These are phyloP conservation scores for Clitocybe nebularis DNA, from an alignment of 1,284 basidiomycete species.

Conservation along the genomic window DNA sequence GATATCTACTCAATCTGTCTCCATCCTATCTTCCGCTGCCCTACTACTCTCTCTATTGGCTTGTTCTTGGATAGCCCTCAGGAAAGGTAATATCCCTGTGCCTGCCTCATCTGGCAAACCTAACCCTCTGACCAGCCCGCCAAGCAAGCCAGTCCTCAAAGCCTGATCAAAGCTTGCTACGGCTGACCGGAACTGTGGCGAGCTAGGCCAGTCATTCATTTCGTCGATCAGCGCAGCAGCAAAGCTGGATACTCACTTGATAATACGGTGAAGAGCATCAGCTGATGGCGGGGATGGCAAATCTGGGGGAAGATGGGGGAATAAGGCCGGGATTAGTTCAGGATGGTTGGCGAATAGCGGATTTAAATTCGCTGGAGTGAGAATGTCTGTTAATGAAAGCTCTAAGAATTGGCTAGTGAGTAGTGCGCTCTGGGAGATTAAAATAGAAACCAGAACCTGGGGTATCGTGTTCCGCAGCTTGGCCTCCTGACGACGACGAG, in stretches of 20 bases:
- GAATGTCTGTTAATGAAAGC: constrained; percentile 64
- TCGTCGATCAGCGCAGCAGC: constrained; percentile 13
- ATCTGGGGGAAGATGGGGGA: constrained; percentile 75
- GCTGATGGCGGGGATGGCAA: constrained; percentile 60
- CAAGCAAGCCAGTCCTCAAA: constrained; percentile 69
- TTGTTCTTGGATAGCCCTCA: constrained; percentile 71
- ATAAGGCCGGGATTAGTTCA: constrained; percentile 60
- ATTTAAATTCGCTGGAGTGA: constrained; percentile 65
- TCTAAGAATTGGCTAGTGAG: constrained; percentile 33
- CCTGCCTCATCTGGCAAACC: constrained; percentile 80
- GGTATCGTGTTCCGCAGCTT: constrained; percentile 5
- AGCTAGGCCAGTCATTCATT: constrained; percentile 22
- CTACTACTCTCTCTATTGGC: constrained; percentile 45
- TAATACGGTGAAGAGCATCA: constrained; percentile 50
- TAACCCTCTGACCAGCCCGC: constrained; percentile 64
- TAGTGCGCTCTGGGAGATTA: neutral
- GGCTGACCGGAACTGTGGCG: constrained; percentile 36
- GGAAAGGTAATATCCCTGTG: constrained; percentile 63
- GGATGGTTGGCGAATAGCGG: constrained; percentile 68
- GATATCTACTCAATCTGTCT: constrained; percentile 51
- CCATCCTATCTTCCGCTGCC: constrained; percentile 46
- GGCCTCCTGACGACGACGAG: constrained; percentile 23
- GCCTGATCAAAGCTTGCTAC: constrained; percentile 75
- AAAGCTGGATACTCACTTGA: constrained; percentile 28
- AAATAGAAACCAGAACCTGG: constrained; percentile 15